phyloP scores from a whole-genome alignment of 2,329 filamentous ascomycete species.

The Cylindrodendrum hubeiense region DNA sequence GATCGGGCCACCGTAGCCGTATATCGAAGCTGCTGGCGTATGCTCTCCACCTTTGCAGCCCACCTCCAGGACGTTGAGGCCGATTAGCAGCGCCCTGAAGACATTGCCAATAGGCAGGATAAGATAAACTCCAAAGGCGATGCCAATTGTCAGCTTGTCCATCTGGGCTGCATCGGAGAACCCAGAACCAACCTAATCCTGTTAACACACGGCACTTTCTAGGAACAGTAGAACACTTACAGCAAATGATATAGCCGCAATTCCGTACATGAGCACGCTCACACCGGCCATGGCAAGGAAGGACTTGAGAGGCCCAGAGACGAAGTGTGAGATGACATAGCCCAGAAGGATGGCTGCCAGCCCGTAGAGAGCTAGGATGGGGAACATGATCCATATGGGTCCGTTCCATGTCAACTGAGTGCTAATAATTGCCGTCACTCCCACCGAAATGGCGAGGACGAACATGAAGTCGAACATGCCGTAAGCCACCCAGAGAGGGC shows the following conservation, averaged over 20 bases:
- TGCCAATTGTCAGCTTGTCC: slow-evolving; percentile 24
- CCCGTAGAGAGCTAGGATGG: slow-evolving; percentile 82
- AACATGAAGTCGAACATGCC: slow-evolving; percentile 81
- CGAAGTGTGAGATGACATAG: slow-evolving; percentile 73
- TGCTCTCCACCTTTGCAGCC: slow-evolving; percentile 72
- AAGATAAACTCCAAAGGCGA: slow-evolving; percentile 36
- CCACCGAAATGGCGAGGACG: slow-evolving; percentile 70
- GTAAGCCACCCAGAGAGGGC: slow-evolving; percentile 86
- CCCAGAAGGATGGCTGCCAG: slow-evolving; percentile 77
- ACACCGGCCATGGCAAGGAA: slow-evolving; percentile 75
- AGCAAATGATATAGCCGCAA: slow-evolving; percentile 76
- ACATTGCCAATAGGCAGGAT: slow-evolving; percentile 58
- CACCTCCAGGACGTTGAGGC: slow-evolving; percentile 82
- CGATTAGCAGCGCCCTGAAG: slow-evolving; percentile 77
- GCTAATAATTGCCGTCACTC: slow-evolving; percentile 75
- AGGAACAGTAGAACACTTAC: slow-evolving; percentile 25
- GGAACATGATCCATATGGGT: slow-evolving; percentile 79
- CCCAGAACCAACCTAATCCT: slow-evolving; percentile 26
- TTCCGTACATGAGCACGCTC: slow-evolving; percentile 73
- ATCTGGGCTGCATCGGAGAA: slow-evolving; percentile 24
- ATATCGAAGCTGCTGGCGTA: slow-evolving; percentile 75
- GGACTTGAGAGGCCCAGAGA: slow-evolving; percentile 77
- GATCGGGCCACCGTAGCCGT: slow-evolving; percentile 82
- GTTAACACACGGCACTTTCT: slow-evolving; percentile 14
- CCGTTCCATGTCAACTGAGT: slow-evolving; percentile 75